These are phyloP conservation scores for Citrus glauca DNA, from an alignment of 345 rosid species.

Conservation along the genomic window DNA sequence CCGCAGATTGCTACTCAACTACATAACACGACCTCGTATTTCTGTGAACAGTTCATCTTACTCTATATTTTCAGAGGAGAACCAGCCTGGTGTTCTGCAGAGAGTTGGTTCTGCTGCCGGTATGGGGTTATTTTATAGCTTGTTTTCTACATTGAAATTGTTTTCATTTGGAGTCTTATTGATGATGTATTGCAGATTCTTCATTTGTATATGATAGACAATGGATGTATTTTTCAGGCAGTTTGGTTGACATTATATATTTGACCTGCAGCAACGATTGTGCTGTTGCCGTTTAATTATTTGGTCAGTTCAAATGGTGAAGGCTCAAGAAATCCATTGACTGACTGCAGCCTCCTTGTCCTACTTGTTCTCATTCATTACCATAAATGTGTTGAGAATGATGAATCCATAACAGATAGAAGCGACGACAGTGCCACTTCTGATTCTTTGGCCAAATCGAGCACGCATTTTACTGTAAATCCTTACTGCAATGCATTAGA, in stretches of 20 bases:
- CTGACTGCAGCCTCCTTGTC: constrained; percentile 80
- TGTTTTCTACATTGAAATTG: neutral
- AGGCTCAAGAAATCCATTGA: constrained; percentile 57
- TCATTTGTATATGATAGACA: neutral
- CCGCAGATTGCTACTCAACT: constrained; percentile 62
- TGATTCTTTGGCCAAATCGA: constrained; percentile 54
- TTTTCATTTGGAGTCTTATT: constrained; percentile 7
- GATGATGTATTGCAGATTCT: neutral
- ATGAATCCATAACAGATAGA: constrained; percentile 54
- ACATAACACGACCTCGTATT: constrained; percentile 48
- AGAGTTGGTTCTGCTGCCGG: constrained; percentile 95
- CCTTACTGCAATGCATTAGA: constrained; percentile 82
- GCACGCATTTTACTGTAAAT: constrained; percentile 53
- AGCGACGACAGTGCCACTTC: constrained; percentile 59
- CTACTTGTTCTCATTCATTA: constrained; percentile 83
- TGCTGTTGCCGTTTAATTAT: constrained; percentile 79
- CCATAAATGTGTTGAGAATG: constrained; percentile 55
- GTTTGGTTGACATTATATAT: constrained; percentile 17
- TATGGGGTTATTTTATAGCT: constrained; percentile 29
- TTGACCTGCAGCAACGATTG: constrained; percentile 72
- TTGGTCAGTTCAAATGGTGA: constrained; percentile 66
- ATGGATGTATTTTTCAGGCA: neutral
- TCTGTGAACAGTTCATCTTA: constrained; percentile 44
- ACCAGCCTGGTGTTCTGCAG: constrained; percentile 73
- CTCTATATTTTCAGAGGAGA: constrained; percentile 49